Evolutionary conservation across 2,329 filamentous ascomycete genomes (phyloP).

Genomic region (Pseudocercospora vitis): DNA sequence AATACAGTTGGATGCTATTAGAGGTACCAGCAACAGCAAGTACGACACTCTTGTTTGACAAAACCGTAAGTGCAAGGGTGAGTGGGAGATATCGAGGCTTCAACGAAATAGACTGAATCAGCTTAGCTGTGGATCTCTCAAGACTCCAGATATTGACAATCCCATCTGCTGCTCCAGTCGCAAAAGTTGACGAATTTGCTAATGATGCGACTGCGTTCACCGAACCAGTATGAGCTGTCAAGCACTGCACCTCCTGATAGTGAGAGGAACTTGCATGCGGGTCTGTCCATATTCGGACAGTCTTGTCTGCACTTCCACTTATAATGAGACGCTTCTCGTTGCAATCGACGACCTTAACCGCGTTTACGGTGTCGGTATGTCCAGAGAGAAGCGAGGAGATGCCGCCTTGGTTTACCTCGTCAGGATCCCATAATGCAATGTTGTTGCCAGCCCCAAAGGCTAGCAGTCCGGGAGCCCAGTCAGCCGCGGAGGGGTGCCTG

Average conservation of each 20-base stretch:
- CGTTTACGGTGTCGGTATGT: constrained; percentile 78
- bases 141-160: constrained; percentile 69
- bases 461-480: constrained; percentile 75
- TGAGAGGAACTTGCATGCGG: constrained; percentile 27
- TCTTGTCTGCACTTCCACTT: constrained; percentile 79
- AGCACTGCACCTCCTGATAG: constrained; percentile 50
- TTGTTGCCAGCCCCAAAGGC: constrained; percentile 89
- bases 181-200: constrained; percentile 51
- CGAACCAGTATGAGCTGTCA: constrained; percentile 68
- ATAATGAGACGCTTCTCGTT: constrained; percentile 61
- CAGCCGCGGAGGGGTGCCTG: constrained; percentile 81
- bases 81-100: constrained; percentile 80
- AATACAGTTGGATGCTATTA: constrained; percentile 77
- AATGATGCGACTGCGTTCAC: constrained; percentile 64
- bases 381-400: constrained; percentile 68
- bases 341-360: constrained; percentile 71
- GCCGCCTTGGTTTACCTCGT: constrained; percentile 55
- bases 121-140: constrained; percentile 40
- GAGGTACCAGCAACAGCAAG: constrained; percentile 86
- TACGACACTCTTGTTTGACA: constrained; percentile 51
- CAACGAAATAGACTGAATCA: constrained; percentile 70
- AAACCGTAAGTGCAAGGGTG: constrained; percentile 65
- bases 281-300: constrained; percentile 63
- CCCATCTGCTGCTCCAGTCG: constrained; percentile 63
- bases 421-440: constrained; percentile 81